Base-by-base conservation (phyloP, 139 green algal genomes). In the Gonium pectorale region DNA sequence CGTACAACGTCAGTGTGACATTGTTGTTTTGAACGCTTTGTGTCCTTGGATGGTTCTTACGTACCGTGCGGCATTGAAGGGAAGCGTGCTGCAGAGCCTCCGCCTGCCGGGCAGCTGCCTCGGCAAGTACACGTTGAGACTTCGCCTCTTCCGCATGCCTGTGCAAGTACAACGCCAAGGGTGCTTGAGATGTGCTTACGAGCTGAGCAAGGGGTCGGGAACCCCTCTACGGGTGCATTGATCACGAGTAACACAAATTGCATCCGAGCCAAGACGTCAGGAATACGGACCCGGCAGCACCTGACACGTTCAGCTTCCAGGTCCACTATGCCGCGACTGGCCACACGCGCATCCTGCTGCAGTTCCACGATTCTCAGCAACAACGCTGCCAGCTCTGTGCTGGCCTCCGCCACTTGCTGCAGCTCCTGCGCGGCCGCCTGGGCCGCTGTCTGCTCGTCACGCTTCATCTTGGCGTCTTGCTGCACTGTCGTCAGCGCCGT, bases 11-110 rank as follows among this genome's bases (percentile, higher is more conserved):
- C n/a, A n/a, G n/a, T n/a, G n/a, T n/a, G n/a, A n/a, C n/a, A n/a
- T n/a, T n/a, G n/a, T n/a, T n/a, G n/a, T n/a, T n/a, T n/a, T n/a
- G n/a, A n/a, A n/a, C n/a, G n/a, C n/a, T n/a, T n/a, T n/a, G n/a
- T n/a, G n/a, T n/a, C n/a, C n/a, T n/a, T n/a, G n/a, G n/a, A n/a
- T 1, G 11, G 24, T 13, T n/a, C 21, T 64, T 26, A 43, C 71
- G 35, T 31, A 83, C 77, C 77, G 62, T 73, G 35, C 77, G 77
- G 24, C n/a, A 73, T 33, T 83, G 77, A 37, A 83, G 43, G 24
- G 77, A 73, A 22, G 63, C 11, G 62, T 83, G 77, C 43, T 83
- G 60, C 3, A 83, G 43, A 5, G n/a, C 6, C 22, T 83, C 77
- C 9, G 77, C 77, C 9, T 83, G 43, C 43, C 64, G 63, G 60